Base-by-base conservation (phyloP, 768 basidiomycete species). In the Russula sp. region DNA sequence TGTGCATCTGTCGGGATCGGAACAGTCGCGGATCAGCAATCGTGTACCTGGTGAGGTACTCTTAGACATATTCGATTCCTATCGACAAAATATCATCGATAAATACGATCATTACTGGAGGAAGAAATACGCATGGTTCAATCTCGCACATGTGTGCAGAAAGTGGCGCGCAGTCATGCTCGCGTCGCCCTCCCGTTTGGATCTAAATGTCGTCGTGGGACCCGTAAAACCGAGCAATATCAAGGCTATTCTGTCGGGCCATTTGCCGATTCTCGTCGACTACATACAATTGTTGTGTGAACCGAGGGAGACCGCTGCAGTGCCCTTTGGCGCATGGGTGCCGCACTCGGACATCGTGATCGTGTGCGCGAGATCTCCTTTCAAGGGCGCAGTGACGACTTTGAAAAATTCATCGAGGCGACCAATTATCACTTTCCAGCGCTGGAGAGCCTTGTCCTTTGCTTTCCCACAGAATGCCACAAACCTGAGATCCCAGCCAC, bases 121-220 rank as follows among this genome's bases (percentile, higher is more conserved):
- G 11, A 24, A 11, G 13, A 13, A 24, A 5, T 22, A 22, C 75
- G 52, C 77, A 73, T 63, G 62, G 62, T 20, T 57, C 30, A 57
- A 2, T n/a, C 62, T 63, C n/a, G 18, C 38, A 5, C 62, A 58
- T 44, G 62, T 63, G 28, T 63, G 62, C 42, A 38, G 1, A 46
- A 24, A 5, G 24, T 63, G 62, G 62, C 62, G 48, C 32, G 22
- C 22, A 18, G 5, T 57, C 13, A 42, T 51, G 10, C 22, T 57
- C 22, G 36, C 32, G 28, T 63, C 62, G 20, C 1, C 55, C 22
- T 32, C 48, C 38, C 48, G 56, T 6, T 42, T 63, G n/a, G 36
- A 63, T 10, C 1, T 51, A 11, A n/a, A 16, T 20, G 8, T 63
- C 10, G 4, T 51, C 9, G 7, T 57, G 3, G 50, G n/a, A 11